Conservation (phyloP, 1,284 basidiomycete genomes). For the Ceratobasidium sp. region DNA sequence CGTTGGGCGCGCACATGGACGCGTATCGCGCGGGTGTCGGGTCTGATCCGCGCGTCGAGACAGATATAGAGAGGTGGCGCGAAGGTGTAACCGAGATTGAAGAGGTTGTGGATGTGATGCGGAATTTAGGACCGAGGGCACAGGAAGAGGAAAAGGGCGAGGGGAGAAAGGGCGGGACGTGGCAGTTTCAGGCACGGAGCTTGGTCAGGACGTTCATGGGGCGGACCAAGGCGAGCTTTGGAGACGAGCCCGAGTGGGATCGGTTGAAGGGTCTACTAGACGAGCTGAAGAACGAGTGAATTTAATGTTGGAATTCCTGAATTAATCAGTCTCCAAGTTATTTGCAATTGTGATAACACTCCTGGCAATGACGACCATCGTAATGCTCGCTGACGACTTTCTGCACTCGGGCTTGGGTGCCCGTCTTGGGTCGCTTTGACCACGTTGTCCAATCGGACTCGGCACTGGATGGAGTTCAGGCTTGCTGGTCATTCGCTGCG, state of each 20-base stretch:
- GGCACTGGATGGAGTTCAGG: too few relatives aligned
- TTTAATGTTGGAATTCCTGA: too few relatives aligned
- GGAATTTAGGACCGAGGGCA: conserved; percentile 80
- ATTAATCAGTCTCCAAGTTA: too few relatives aligned
- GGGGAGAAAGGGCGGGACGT: conserved; percentile 62
- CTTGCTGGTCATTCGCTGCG: too few relatives aligned
- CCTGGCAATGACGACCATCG: too few relatives aligned
- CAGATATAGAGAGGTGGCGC: conserved; percentile 71
- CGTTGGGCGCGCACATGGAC: conserved; percentile 82
- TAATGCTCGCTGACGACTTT: too few relatives aligned
- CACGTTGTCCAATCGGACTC: too few relatives aligned
- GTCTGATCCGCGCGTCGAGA: conserved; percentile 70
- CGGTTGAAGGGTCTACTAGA: conserved; percentile 66
- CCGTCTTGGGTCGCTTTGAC: too few relatives aligned
- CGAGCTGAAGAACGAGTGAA: conserved; percentile 55
- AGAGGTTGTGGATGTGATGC: conserved; percentile 83
- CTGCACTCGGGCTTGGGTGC: too few relatives aligned
- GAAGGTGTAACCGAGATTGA: conserved; percentile 81
- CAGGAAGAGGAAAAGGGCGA: conserved; percentile 47
- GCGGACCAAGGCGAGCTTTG: conserved; percentile 76
- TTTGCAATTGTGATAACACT: too few relatives aligned
- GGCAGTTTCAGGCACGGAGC: conserved; percentile 88
- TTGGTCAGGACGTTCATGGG: conserved; percentile 91
- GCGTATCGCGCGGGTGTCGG: conserved; percentile 82
- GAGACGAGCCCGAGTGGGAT: conserved; percentile 87